Base-by-base conservation (phyloP, 768 basidiomycete genomes). In the Paxillus rubicundulus region DNA sequence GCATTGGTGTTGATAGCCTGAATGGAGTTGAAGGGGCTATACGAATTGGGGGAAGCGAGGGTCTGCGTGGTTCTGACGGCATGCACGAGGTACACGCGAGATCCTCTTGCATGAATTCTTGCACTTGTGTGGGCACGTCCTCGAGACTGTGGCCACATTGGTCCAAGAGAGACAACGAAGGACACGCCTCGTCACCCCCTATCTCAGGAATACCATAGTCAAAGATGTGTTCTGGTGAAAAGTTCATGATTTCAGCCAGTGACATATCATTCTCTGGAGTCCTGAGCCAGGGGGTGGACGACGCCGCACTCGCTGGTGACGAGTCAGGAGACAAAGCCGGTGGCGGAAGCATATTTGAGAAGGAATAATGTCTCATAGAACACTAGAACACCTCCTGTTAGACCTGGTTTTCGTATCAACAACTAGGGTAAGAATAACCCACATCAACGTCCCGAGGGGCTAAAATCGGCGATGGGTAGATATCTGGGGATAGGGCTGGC, bases 311-410 rank as follows among this genome's bases (percentile, higher is more conserved):
- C 2, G 36, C 45, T 0, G 67, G 67, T 1, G 67, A 68, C 2
- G 45, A 43, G 18, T 70, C 67, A 0, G 64, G 68, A 6, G 68
- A 70, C 10, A 67, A 54, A 0, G 44, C 52, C 0, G 66, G 51
- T 20, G 42, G 16, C 12, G 24, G 60, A 17, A 54, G 64, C 13
- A 54, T 9, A 13, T 9, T 32, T 5, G 52, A 9, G 9, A 46
- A 47, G 3, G 49, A 33, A 13, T 36, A 4, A 1, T 32, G 28
- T 5, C 47, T 39, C 0, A 34, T 20, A 16, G 49, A 39, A 3
- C 16, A 14, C 62, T 63, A 13, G 13, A 37, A 41, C 20, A 9
- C 33, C 27, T 37, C 9, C n/a, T 53, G 14, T 58, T 13, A 52
- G 16, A n/a, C 6, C 6, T 24, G 24, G 24, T 24, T 46, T 16